These are phyloP conservation scores for Suhomyces xylopsoci DNA, from an alignment of 805 yeast genomes.

Conservation along the genomic window DNA sequence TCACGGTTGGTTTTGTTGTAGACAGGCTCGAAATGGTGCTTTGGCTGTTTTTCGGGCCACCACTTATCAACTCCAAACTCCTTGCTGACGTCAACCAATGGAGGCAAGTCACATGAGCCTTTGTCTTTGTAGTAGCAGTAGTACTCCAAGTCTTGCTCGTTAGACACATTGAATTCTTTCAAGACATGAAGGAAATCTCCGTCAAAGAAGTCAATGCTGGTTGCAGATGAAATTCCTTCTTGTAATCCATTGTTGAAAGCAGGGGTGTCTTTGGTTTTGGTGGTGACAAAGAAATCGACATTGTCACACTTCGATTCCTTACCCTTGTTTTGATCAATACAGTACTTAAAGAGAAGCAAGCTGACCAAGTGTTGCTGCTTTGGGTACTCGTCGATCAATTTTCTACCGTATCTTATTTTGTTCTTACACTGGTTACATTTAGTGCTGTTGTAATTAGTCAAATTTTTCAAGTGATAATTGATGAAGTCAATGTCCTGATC, in stretches of 20 bases:
- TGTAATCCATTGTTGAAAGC: constrained; percentile 12
- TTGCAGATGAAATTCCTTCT: constrained; percentile 22
- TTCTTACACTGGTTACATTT: constrained; percentile 36
- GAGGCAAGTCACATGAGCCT: constrained; percentile 49
- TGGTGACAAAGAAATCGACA: constrained; percentile 37
- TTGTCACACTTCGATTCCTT: constrained; percentile 32
- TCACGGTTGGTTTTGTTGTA: constrained; percentile 23
- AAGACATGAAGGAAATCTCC: constrained; percentile 39
- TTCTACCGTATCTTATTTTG: constrained; percentile 29
- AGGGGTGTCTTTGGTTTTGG: constrained; percentile 16
- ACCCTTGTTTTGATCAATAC: constrained; percentile 26
- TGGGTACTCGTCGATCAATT: constrained; percentile 26
- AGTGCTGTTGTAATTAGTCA: constrained; percentile 30
- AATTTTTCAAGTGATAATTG: constrained; percentile 22
- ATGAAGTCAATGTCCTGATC: constrained; percentile 28
- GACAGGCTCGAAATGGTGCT: constrained; percentile 26
- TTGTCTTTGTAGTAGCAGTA: constrained; percentile 51
- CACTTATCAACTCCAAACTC: constrained; percentile 24
- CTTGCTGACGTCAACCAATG: constrained; percentile 47
- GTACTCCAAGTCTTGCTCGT: constrained; percentile 40
- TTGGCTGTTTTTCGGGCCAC: constrained; percentile 36
- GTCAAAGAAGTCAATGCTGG: constrained; percentile 33
- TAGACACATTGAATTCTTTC: constrained; percentile 33
- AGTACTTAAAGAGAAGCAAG: constrained; percentile 34
- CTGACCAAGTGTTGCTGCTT: constrained; percentile 34